Base-by-base conservation (phyloP, 441 rosid species). In the Flueggea neowawraea region DNA sequence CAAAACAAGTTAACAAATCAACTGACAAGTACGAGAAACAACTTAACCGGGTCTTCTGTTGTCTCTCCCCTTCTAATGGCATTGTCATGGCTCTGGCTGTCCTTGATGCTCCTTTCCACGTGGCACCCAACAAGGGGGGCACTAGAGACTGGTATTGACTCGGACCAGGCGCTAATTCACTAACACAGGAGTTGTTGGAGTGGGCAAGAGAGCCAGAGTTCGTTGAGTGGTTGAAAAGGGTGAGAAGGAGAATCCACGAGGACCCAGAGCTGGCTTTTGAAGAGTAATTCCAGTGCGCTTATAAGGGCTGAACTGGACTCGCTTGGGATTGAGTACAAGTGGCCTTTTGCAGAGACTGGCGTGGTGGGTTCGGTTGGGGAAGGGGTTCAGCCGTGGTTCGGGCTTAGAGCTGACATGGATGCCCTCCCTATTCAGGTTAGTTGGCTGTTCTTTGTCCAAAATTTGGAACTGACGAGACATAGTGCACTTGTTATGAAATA, bases 401-500 rank as follows among this genome's bases (percentile, higher is more conserved):
- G 83, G 55, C 87, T 89, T n/a, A 69, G 96, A 70, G 96, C 91
- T 22, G 96, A 89, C 70, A 92, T 88, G 95, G 98, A 92, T 63
- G 95, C 95, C 14, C 91, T 92, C 55, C 91, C 90, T 0, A 62
- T 89, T 47, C 50, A 47, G 50, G 50, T 47, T 47, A 36, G 41
- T 36, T 36, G 4, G 9, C 9, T 36, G 41, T 8, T 1, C 41
- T 36, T 4, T 36, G 41, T 36, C 9, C 41, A 36, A 5, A 8
- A 36, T 8, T 36, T 36, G 9, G 7, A 36, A 36, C 41, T 36
- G 9, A 36, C 9, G 0, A 36, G 41, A 5, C 41, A 36, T 36
- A 36, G 41, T 8, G 0, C 9, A 36, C 41, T 36, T 36, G 41
- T 36, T 36, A 5, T 5, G 41, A 36, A 5, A 36, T 36, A 5